A percentile compares a stretch with the other conserved stretches of the same genome.
These are phyloP conservation scores for Sonneratia caseolaris DNA, from an alignment of 345 rosid species.

Conservation along the genomic window DNA sequence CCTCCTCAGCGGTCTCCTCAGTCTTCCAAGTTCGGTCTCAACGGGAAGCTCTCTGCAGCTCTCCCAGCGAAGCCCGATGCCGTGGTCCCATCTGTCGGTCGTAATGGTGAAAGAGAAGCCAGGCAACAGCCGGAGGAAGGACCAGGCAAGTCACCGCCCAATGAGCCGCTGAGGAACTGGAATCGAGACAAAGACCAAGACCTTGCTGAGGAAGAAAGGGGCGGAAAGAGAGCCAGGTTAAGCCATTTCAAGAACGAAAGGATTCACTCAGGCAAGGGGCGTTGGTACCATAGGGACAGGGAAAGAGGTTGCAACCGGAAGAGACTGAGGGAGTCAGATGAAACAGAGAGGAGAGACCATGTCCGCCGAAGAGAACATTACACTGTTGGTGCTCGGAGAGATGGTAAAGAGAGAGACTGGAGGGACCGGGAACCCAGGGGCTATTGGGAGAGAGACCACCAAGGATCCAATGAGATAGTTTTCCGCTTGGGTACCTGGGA, in stretches of 20 bases:
- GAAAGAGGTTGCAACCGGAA: conserved; percentile 45
- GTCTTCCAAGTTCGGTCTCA: neutral
- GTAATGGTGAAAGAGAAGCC: neutral
- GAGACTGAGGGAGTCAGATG: conserved; percentile 57
- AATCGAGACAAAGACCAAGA: conserved; percentile 30
- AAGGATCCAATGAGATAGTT: conserved; percentile 62
- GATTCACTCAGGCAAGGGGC: conserved; percentile 33
- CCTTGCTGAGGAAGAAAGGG: conserved; percentile 33
- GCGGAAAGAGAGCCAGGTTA: conserved; percentile 39
- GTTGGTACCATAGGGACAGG: conserved; percentile 33
- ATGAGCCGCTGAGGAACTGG: conserved; percentile 12
- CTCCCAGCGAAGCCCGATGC: neutral
- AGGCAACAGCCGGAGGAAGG: neutral
- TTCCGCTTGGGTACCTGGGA: conserved; percentile 80
- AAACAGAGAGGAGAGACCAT: conserved; percentile 39
- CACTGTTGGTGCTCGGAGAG: conserved; percentile 34
- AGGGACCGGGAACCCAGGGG: conserved; percentile 65
- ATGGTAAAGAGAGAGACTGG: conserved; percentile 48
- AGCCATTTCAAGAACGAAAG: conserved; percentile 25
- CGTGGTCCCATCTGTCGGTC: neutral
- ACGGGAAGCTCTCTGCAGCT: conserved; percentile 1
- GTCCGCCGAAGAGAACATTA: conserved; percentile 46
- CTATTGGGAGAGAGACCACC: conserved; percentile 91
- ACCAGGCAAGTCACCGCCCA: conserved; percentile 6
- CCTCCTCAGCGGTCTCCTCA: conserved; percentile 8